A percentile compares a stretch with the other conserved stretches of the same genome.
Evolutionary conservation across 768 basidiomycete genomes (phyloP).

Genomic region (Stropharia rugosoannulata): DNA sequence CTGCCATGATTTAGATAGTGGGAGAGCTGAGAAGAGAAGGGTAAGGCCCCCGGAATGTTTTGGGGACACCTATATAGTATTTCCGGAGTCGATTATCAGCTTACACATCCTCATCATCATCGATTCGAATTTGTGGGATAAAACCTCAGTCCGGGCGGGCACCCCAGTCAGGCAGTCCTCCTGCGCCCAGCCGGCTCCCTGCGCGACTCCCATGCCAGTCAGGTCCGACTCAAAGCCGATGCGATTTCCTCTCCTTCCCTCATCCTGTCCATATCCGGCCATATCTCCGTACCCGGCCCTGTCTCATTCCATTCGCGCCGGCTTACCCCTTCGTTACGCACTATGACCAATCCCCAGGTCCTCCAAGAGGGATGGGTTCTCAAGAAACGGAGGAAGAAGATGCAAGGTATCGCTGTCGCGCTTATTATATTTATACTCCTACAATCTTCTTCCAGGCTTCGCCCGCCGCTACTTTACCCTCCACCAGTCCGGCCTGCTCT

Average conservation of each 20-base stretch:
- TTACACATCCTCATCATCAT: conserved; percentile 23
- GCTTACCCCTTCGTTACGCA: neutral
- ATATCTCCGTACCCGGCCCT: conserved; percentile 7
- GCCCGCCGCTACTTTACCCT: conserved; percentile 82
- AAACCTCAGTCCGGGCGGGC: conserved; percentile 13
- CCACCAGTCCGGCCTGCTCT: conserved; percentile 63
- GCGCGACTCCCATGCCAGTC: conserved; percentile 13
- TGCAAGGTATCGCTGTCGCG: conserved; percentile 61
- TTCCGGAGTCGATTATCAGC: conserved; percentile 22
- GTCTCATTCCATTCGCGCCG: conserved; percentile 1
- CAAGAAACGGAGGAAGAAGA: conserved; percentile 85
- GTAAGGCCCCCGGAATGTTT: conserved; percentile 23
- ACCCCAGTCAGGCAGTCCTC: conserved; percentile 1
- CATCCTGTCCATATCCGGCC: conserved; percentile 13
- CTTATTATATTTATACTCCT: neutral
- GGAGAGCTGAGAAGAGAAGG: conserved; percentile 30
- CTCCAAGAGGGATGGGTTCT: conserved; percentile 77
- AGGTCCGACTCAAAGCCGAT: conserved; percentile 25
- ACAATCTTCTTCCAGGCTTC: conserved; percentile 52
- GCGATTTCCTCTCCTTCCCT: conserved; percentile 4
- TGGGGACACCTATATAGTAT: conserved; percentile 22
- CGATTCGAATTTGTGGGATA: conserved; percentile 16
- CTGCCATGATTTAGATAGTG: conserved; percentile 43
- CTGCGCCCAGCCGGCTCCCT: conserved; percentile 2
- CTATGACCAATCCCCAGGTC: conserved; percentile 14